Evolutionary conservation across 108 stramenopile species (phyloP), one percentile per base, ranked within the genome.

Genomic region (Cylindrotheca closterium): DNA sequence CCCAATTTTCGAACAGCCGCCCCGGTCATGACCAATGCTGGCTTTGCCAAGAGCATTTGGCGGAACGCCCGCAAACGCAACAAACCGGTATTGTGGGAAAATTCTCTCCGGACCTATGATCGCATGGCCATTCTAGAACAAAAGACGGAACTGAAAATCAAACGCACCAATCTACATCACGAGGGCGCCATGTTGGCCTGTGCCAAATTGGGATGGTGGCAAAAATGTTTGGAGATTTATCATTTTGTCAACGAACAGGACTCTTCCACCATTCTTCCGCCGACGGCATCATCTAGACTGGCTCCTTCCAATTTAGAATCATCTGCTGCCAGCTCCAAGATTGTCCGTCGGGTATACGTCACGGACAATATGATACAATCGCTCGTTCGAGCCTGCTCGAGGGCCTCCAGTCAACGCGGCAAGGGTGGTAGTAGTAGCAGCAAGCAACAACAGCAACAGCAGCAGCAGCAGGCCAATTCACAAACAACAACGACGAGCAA

Each of bases 121-220:
- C 74, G 81, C 51, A 88, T 92, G 87, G 73, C 52, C 5, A 68
- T 70, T 0, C 54, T 85, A 55, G 81, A 82, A 47, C 30, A 27
- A 30, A 51, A 64, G 29, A 53, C 55, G 4, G 37, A 63, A 24
- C 30, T 27, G 10, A 80, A 63, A 47, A 71, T 91, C 22, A 51
- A 70, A 67, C 81, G 86, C 3, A 65, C 63, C 27, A 79, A 79
- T 67, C 69, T 65, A 29, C 91, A 92, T 72, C 74, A 86, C 61
- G 85, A 92, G 60, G 86, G 85, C 27, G 91, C 91, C 22, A 55
- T 92, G 47, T 68, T 86, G 30, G 91, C 91, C 28, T 79, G 83
- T 58, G 79, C 81, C 58, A 92, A 92, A 62, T 55, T 92, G 23
- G 85, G 86, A 33, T 58, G 79, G 55, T 92, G 87, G 87, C 73